These are phyloP conservation scores for Silene coronaria DNA, from an alignment of 179 eudicot genomes.

Conservation along the genomic window DNA sequence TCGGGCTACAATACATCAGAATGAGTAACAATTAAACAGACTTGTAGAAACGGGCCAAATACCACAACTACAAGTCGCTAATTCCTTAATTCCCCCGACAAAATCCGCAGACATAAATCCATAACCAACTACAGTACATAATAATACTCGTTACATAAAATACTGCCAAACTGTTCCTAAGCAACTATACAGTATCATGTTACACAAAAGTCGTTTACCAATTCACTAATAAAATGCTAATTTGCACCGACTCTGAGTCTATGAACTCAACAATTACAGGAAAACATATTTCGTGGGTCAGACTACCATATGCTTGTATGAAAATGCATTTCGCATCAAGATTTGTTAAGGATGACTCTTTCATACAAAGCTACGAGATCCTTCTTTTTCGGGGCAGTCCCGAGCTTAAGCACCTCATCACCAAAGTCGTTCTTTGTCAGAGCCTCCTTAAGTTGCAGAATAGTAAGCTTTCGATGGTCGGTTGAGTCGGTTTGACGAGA, in stretches of 20 bases:
- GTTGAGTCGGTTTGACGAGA: conserved; percentile 50
- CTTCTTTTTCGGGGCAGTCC: conserved; percentile 64
- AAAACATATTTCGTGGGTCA: too few relatives aligned
- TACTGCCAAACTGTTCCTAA: conserved; percentile 13
- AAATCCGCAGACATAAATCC: background rate
- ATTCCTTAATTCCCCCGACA: background rate
- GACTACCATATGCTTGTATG: too few relatives aligned
- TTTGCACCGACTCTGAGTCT: too few relatives aligned
- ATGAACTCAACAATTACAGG: too few relatives aligned
- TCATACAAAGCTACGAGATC: conserved; percentile 78
- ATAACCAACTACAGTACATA: background rate
- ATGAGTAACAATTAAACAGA: too few relatives aligned
- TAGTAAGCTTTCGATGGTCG: conserved; percentile 67
- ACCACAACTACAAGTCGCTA: too few relatives aligned
- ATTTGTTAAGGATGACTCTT: conserved; percentile 55
- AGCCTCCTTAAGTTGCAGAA: conserved; percentile 68
- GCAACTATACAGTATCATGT: conserved; percentile 21
- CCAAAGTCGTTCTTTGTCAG: conserved; percentile 75
- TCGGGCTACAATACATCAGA: too few relatives aligned
- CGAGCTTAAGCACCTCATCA: conserved; percentile 68
- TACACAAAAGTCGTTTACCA: conserved; percentile 1
- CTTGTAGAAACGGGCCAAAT: too few relatives aligned
- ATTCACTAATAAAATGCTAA: background rate
- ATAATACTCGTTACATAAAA: background rate
- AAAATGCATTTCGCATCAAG: conserved; percentile 20